Percentiles rank a stretch among this genome's conserved stretches.
These are phyloP conservation scores for Podosphaera xanthii DNA, from an alignment of 2,329 filamentous ascomycete genomes.

Conservation along the genomic window DNA sequence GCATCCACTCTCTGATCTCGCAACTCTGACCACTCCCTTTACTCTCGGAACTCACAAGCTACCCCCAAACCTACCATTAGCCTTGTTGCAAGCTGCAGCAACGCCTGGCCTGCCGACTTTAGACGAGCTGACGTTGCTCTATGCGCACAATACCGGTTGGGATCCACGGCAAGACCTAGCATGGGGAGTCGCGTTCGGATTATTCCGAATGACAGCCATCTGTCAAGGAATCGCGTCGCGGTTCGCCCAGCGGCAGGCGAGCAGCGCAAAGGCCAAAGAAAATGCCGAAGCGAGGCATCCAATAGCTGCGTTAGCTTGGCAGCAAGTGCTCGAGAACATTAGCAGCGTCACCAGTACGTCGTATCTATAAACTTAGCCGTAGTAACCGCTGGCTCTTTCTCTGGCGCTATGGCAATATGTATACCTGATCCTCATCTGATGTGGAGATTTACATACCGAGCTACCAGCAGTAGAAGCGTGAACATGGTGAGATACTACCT, in stretches of 20 bases:
- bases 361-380: no score
- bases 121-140: slow-evolving; percentile 40
- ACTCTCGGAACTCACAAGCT: slow-evolving; percentile 10
- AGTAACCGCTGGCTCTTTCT: no score
- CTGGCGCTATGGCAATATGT: no score
- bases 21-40: slow-evolving; percentile 45
- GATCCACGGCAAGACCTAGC: slow-evolving; percentile 38
- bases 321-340: slow-evolving; percentile 29
- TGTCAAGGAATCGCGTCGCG: slow-evolving; percentile 81
- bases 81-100: slow-evolving; percentile 22
- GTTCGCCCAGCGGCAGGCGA: slow-evolving; percentile 67
- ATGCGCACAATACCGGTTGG: slow-evolving; percentile 45
- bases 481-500: no score
- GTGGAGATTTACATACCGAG: no score
- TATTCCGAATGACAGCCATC: slow-evolving; percentile 37
- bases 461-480: no score
- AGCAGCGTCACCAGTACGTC: not conserved
- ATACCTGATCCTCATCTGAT: no score
- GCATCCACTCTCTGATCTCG: slow-evolving; percentile 80
- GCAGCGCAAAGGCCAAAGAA: slow-evolving; percentile 55
- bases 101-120: slow-evolving; percentile 28
- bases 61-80: slow-evolving; percentile 16
- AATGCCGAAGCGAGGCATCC: slow-evolving; percentile 48
- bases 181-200: slow-evolving; percentile 39
- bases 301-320: slow-evolving; percentile 61